Percentiles rank a stretch among this genome's conserved stretches.
Evolutionary conservation across 1,139 yeast species (phyloP).

Genomic region (Suhomyces taliae): DNA sequence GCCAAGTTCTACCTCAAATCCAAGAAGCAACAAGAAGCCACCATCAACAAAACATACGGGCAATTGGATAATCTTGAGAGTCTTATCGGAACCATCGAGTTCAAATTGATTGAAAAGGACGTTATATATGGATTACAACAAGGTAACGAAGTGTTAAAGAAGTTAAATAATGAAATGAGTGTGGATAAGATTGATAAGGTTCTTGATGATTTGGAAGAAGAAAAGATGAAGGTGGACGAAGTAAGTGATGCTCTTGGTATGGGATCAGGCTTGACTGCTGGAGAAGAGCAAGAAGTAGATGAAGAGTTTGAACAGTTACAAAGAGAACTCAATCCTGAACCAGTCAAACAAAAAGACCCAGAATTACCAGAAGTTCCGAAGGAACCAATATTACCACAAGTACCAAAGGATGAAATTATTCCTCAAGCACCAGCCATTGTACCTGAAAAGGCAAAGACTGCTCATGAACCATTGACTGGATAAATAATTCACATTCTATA

Average conservation of each 20-base stretch:
- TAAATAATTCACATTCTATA: neutral
- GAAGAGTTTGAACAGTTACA: conserved; percentile 58
- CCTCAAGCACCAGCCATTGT: conserved; percentile 22
- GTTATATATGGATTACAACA: conserved; percentile 75
- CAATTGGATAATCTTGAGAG: conserved; percentile 79
- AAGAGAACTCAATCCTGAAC: conserved; percentile 33
- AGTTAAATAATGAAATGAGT: conserved; percentile 75
- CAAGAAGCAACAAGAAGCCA: conserved; percentile 76
- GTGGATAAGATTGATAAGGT: conserved; percentile 77
- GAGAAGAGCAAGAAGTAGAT: conserved; percentile 67
- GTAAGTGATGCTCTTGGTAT: conserved; percentile 50
- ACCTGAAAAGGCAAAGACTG: conserved; percentile 3
- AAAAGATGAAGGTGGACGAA: conserved; percentile 73
- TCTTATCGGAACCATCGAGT: conserved; percentile 76
- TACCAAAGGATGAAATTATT: conserved; percentile 15
- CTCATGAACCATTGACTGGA: conserved; percentile 1
- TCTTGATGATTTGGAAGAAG: conserved; percentile 84
- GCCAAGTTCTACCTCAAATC: conserved; percentile 75
- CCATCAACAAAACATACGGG: conserved; percentile 66
- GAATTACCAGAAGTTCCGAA: conserved; percentile 6
- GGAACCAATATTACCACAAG: conserved; percentile 12
- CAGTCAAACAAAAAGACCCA: conserved; percentile 15
- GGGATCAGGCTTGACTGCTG: conserved; percentile 44
- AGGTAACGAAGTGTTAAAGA: conserved; percentile 74
- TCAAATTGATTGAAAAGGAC: conserved; percentile 83